Evolutionary conservation across 2,329 filamentous ascomycete species (phyloP), one percentile per base, ranked within the genome.

Genomic region (Lasiodiplodia sp.): DNA sequence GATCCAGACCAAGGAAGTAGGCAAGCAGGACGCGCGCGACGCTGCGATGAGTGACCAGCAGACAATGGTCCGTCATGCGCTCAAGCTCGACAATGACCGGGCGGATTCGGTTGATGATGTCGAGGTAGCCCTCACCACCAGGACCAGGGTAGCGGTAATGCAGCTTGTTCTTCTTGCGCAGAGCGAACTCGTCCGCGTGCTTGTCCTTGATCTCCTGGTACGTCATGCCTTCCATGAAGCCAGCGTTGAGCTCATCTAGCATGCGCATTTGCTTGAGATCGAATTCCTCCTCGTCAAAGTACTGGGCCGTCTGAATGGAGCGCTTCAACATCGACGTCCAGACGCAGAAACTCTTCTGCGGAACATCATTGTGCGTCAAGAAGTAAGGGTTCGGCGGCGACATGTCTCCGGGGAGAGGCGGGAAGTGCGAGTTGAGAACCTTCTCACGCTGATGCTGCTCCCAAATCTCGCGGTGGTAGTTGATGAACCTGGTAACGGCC

Each of bases 251-350:
- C 81, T 99, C 96, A 76, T 99, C 97, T 64, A 99, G 87, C 93
- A 97, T 97, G 75, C 94, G 92, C 93, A 95, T 97, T 73, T 97
- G 92, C 83, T 99, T 99, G 74, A 96, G 90, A 72, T 98, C 96
- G 14, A 65, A 97, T 66, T 97, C 93, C 25, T 98, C 95, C 72
- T 98, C 96, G 73, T 97, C 92, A 78, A 98, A 99, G 78, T 92
- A 91, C 72, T 96, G 90, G 0, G 92, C 94, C 0, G 94, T 96
- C 76, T 97, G 90, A 63, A 96, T 90, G 70, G 92, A 94, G 72
- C 96, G 92, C 77, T 92, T 91, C 71, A 99, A 87, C 95, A 98
- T 98, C 2, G 93, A 97, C 0, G 95, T 97, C 96, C 96, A 99
- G 18, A 99, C 93, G 79, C 96, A 99, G 78, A 97, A 98, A 77